Evolutionary conservation across 2,329 filamentous ascomycete genomes (phyloP), one percentile per base, ranked within the genome.

Genomic region (Didymella sp.): DNA sequence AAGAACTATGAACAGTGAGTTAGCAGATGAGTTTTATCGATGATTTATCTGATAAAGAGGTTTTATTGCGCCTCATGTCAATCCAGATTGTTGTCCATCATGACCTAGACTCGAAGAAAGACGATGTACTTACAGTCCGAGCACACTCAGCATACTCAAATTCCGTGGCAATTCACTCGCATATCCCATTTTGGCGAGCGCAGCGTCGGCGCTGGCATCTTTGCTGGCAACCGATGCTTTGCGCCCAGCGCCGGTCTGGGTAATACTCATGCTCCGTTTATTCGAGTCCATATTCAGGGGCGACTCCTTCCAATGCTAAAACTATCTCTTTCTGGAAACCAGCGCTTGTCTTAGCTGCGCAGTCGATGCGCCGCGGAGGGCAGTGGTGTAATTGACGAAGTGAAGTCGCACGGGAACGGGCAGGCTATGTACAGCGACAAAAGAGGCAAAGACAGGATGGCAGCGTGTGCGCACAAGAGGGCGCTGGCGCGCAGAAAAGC

Each of bases 181-280:
- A 79, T 90, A 90, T 49, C 87, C 88, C 85, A 90, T 86, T 63
- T 81, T 82, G 58, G 83, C 86, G 67, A 89, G 80, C 49, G 84
- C 83, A 59, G 83, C 84, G 71, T 88, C 84, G 58, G 85, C 86
- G 56, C 70, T 73, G 69, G 78, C 61, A 65, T 84, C 62, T 24
- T 57, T 52, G n/a, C 48, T 52, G 1, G 60, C 62, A 17, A 55
- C 56, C 42, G 59, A 67, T 19, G 59, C 65, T 33, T 62, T 49
- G 27, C 62, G 47, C n/a, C 58, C 62, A 6, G 48, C 55, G 24
- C 51, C 57, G 35, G 49, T 52, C 6, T 40, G 44, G 2, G 46
- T 24, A 13, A 58, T 58, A 17, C 50, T 58, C 44, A 46, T 42
- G 22, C 55, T 58, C 17, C 44, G 21, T 42, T 53, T 58, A 8